Evolutionary conservation across 2,329 filamentous ascomycete genomes (phyloP), one percentile per base, ranked within the genome.

Genomic region (Xylariomycetidae sp.): DNA sequence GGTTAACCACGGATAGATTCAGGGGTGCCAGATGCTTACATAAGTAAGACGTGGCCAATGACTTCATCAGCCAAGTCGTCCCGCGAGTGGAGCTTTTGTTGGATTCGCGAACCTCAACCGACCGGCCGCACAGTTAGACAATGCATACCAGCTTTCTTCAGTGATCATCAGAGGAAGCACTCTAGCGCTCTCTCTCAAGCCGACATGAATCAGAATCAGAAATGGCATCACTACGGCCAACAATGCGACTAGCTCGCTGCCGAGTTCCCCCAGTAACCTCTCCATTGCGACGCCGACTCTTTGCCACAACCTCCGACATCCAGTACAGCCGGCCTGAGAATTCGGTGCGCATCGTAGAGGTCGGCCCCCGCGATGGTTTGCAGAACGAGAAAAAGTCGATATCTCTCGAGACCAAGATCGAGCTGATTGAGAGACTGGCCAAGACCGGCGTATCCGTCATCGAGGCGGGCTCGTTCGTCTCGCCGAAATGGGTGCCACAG

Each of bases 401-500:
- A 37, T 65, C 79, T 0, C 64, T 77, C 1, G 58, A 65, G 3
- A 77, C 70, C 6, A 86, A 85, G 50, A 64, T 83, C 38, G 74
- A 82, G 44, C 57, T 85, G 9, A 73, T 85, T 8, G 62, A 70
- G 28, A 64, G 69, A 31, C 62, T 85, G 25, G 66, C 68, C 13
- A 54, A 62, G 28, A 73, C 77, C 1, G 81, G 80, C 1, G 54
- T 84, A 19, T 58, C 58, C 4, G 73, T 70, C 3, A 81, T 85
- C 39, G 81, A 85, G 51, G 70, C 79, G 3, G 81, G 80, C 1
- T 82, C 78, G 1, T 77, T 84, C 30, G 81, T 85, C 7, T 74
- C 76, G 12, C 78, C 80, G 2, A 79, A 75, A 64, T 81, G 75
- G 62, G 71, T 82, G 3, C 81, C 81, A 3, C 81, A 85, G 66